Conservation (phyloP, 495 filamentous ascomycete genomes). For the Acidiella bohemica region DNA sequence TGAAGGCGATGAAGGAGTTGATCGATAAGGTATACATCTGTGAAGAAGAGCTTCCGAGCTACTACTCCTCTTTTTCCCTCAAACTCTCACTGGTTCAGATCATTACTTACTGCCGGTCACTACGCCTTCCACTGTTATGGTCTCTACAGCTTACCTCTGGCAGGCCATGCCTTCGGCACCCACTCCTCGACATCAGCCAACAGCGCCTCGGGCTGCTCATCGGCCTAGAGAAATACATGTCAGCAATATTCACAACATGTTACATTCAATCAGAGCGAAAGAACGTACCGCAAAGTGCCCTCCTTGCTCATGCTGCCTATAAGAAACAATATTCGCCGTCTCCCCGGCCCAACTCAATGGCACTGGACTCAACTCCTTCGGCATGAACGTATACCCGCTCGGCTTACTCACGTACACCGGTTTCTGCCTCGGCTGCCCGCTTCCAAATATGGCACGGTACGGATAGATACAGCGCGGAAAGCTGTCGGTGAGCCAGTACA, state of each 20-base stretch:
- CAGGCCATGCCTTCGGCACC: constrained; percentile 31
- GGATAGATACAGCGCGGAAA: constrained; percentile 46
- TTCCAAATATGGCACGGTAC: constrained; percentile 30
- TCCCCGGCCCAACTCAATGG: constrained; percentile 40
- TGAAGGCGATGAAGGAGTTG: background rate
- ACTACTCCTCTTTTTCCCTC: too few relatives aligned
- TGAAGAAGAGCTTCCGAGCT: too few relatives aligned
- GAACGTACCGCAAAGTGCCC: constrained; percentile 11
- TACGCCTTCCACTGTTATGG: too few relatives aligned
- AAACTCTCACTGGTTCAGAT: too few relatives aligned
- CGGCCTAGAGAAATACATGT: constrained; percentile 22
- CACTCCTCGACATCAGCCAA: constrained; percentile 47
- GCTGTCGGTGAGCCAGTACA: constrained; percentile 57
- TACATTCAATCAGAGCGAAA: background rate
- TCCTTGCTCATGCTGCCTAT: constrained; percentile 37
- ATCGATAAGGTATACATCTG: too few relatives aligned
- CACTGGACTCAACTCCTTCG: constrained; percentile 37
- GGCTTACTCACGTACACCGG: constrained; percentile 32
- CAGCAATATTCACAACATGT: background rate
- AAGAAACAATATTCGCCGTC: constrained; percentile 38
- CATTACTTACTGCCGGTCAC: too few relatives aligned
- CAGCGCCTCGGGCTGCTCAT: constrained; percentile 42
- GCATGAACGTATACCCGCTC: constrained; percentile 45
- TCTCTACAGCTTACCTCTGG: constrained; percentile 1
- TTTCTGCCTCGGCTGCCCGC: background rate